These are phyloP conservation scores for Panellus pusillus DNA, from an alignment of 768 basidiomycete species.

Conservation along the genomic window DNA sequence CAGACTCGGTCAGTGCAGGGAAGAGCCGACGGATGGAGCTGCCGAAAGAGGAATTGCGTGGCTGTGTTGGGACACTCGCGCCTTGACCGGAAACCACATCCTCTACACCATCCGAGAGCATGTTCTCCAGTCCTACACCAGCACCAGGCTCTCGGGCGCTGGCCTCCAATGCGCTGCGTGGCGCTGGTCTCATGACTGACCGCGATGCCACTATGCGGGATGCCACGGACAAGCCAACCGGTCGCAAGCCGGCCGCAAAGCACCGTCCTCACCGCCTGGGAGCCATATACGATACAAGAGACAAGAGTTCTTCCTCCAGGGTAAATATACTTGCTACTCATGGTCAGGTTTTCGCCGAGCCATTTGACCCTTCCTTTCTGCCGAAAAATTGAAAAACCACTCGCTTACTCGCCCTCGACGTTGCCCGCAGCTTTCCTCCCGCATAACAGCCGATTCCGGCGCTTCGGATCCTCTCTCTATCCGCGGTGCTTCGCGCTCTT, in stretches of 20 bases:
- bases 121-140: slow-evolving; percentile 64
- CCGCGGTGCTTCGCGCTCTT: slow-evolving; percentile 60
- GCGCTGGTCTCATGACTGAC: slow-evolving; percentile 72
- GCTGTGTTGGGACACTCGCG: too few species aligned
- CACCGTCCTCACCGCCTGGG: slow-evolving; percentile 60
- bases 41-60: too few species aligned
- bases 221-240: slow-evolving; percentile 64
- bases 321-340: slow-evolving; percentile 59
- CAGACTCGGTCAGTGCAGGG: too few species aligned
- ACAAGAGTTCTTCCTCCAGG: slow-evolving; percentile 50
- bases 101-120: slow-evolving; percentile 19
- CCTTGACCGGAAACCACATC: too few species aligned
- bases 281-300: slow-evolving; percentile 58
- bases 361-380: slow-evolving; percentile 30
- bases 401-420: slow-evolving; percentile 38
- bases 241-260: slow-evolving; percentile 68
- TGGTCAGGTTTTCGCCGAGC: slow-evolving; percentile 38
- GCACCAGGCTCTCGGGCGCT: slow-evolving; percentile 58
- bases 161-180: slow-evolving; percentile 62
- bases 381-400: slow-evolving; percentile 32
- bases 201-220: slow-evolving; percentile 77
- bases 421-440: slow-evolving; percentile 41
- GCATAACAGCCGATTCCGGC: slow-evolving; percentile 38
- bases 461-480: slow-evolving; percentile 59
- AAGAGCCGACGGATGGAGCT: too few species aligned